Base-by-base conservation (phyloP, 768 basidiomycete genomes). In the Kwoniella shandongensis region DNA sequence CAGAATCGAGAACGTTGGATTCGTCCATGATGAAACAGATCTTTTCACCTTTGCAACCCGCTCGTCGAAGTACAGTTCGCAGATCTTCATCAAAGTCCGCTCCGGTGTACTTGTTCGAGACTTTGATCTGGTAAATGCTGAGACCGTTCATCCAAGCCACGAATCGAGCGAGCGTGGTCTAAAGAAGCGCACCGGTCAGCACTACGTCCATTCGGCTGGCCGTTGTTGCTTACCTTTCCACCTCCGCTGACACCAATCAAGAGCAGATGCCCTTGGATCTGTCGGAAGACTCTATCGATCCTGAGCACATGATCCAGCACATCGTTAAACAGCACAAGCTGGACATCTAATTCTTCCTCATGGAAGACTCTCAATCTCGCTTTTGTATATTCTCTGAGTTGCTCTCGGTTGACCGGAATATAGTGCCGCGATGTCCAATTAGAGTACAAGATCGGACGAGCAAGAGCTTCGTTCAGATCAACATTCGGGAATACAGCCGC, bases 21-120 rank as follows among this genome's bases (percentile, higher is more conserved):
- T 99, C 96, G 76, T 99, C 96, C 96, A 99, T 97, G 79, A 99
- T 98, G 82, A 99, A 99, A 76, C 92, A 97, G 46, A 99, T 88
- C 79, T 98, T 98, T 78, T 99, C 96, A 66, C 92, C 92, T 74
- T 98, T 99, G 81, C 92, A 97, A 5, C 96, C 96, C 6, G 94
- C 82, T 32, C 96, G 87, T 41, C 96, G 89, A 35, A 99, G 85
- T 4, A 99, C 96, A 0, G 86, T 89, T 39, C 96, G 86, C 42
- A 99, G 81, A 76, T 99, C 96, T 63, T 99, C 94, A 65, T 99
- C 96, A 67, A 99, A 99, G 76, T 99, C 96, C 15, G 94, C 93
- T 22, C 90, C 93, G 1, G 91, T 96, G 75, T 99, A 99, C 75
- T 92, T 94, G 81, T 98, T 99, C 22, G 94, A 97, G 3, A 98